Conservation (phyloP, 345 rosid species). For the Eucalyptus erythrocorys region DNA sequence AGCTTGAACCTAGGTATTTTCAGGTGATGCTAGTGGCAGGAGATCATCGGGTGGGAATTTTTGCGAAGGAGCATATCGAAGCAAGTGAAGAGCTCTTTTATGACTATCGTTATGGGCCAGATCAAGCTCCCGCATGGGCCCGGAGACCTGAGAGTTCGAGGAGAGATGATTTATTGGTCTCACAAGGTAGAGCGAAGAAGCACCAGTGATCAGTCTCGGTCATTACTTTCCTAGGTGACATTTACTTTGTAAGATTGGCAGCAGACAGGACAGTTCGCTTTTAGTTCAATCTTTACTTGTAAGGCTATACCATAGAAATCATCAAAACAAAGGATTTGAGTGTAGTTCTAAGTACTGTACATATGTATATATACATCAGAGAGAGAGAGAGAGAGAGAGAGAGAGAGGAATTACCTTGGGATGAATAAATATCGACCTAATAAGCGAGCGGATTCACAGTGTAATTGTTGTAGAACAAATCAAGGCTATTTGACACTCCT, state of each 20-base stretch:
- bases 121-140: slow-evolving; percentile 98
- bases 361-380: neutral
- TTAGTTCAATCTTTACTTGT: neutral
- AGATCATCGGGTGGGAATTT: slow-evolving; percentile 94
- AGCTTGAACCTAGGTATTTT: neutral
- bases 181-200: slow-evolving; percentile 93
- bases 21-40: slow-evolving; percentile 99
- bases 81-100: slow-evolving; percentile 95
- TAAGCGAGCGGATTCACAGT: neutral
- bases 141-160: slow-evolving; percentile 86
- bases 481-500: neutral
- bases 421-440: neutral
- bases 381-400: neutral
- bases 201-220: slow-evolving; percentile 45
- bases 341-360: neutral
- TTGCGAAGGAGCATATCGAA: slow-evolving; percentile 87
- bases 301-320: neutral
- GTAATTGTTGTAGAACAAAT: neutral
- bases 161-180: slow-evolving; percentile 55
- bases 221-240: neutral
- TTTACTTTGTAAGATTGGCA: neutral
- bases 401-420: neutral
- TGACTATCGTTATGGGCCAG: slow-evolving; percentile 94
- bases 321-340: neutral
- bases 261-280: neutral